These are phyloP conservation scores for Brachypodium distachyon DNA, from an alignment of 202 grass and related monocot genomes.

Conservation along the genomic window DNA sequence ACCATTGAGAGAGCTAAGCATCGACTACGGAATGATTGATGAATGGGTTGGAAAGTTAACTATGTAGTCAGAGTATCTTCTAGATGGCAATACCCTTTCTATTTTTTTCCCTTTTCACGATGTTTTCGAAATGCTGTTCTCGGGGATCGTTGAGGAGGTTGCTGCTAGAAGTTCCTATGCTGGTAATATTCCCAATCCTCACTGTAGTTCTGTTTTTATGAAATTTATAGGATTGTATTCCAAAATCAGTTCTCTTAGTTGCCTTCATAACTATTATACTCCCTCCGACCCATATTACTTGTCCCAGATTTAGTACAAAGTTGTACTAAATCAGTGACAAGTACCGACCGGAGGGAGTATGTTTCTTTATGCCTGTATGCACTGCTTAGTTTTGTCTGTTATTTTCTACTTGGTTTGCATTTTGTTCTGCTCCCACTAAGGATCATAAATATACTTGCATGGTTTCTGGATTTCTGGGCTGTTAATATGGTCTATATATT, in stretches of 20 bases:
- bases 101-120: conserved; percentile 5
- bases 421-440: not conserved
- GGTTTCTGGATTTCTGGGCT: conserved; percentile 2
- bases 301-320: too few relatives aligned
- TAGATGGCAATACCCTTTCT: conserved; percentile 11
- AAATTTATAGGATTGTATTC: not conserved
- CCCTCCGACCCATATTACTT: too few relatives aligned
- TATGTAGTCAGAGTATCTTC: conserved; percentile 43
- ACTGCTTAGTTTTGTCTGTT: conserved; percentile 1
- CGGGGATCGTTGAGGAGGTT: conserved; percentile 18
- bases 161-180: conserved; percentile 21
- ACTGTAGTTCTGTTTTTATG: not conserved
- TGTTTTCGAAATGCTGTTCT: conserved; percentile 32
- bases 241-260: not conserved
- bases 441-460: not conserved
- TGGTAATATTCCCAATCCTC: conserved; percentile 39
- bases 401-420: not conserved
- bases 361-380: not conserved
- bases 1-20: conserved; percentile 93
- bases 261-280: not conserved
- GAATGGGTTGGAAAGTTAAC: conserved; percentile 78
- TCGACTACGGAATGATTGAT: conserved; percentile 92
- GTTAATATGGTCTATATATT: not conserved
- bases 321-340: too few relatives aligned
- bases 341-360: too few relatives aligned